A percentile compares a stretch with the other conserved stretches of the same genome.
phyloP scores from a whole-genome alignment of 106 monocot species.

The Chionographis japonica region DNA sequence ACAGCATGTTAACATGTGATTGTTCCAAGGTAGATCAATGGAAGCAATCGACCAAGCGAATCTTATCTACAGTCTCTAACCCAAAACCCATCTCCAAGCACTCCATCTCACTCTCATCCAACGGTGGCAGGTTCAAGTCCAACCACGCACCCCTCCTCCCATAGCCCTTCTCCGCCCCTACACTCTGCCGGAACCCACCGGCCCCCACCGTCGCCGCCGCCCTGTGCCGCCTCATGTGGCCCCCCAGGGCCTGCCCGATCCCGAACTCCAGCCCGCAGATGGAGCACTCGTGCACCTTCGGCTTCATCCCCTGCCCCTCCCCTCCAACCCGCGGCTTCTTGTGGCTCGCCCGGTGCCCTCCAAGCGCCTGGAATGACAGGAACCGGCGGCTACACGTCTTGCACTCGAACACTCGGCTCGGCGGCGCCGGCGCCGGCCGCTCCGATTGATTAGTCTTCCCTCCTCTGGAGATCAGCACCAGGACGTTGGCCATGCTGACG shows the following conservation, averaged over 20 bases:
- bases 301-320: background rate
- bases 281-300: constrained; percentile 24
- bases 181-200: background rate
- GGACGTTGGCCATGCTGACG: constrained; percentile 12
- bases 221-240: constrained; percentile 42
- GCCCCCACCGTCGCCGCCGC: background rate
- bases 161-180: background rate
- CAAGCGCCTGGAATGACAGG: constrained; percentile 67
- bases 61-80: no score
- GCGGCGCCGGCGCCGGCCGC: background rate
- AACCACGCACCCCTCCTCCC: background rate
- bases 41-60: no score
- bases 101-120: constrained; percentile 1
- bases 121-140: constrained; percentile 20
- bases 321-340: constrained; percentile 16
- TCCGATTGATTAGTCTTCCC: background rate
- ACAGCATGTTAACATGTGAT: no score
- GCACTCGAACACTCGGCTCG: constrained; percentile 45
- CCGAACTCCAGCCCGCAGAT: constrained; percentile 37
- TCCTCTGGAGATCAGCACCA: constrained; percentile 15
- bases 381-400: constrained; percentile 70
- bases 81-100: constrained; percentile 2
- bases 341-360: constrained; percentile 70
- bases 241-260: constrained; percentile 38
- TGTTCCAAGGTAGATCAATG: no score